Evolutionary conservation across 2,329 filamentous ascomycete genomes (phyloP).

Genomic region (Boeremia exigua): DNA sequence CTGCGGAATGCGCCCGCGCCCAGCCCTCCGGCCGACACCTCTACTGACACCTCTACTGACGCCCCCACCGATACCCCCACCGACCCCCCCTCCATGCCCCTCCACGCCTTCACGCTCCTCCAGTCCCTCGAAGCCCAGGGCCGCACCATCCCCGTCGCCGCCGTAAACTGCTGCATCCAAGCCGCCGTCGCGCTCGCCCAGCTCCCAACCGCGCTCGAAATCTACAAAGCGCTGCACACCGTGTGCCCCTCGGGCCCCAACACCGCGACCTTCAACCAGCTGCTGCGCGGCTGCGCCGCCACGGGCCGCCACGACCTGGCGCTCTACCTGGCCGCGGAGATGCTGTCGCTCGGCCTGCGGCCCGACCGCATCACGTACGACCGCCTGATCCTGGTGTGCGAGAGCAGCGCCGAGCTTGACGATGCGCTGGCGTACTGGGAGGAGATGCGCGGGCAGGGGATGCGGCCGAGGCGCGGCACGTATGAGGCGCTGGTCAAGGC

Average conservation of each 20-base stretch:
- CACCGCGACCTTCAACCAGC: conserved; percentile 66
- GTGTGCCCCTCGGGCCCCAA: conserved; percentile 54
- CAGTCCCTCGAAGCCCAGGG: conserved; percentile 59
- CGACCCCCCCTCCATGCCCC: conserved; percentile 33
- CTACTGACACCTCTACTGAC: background rate
- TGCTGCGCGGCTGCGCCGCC: conserved; percentile 59
- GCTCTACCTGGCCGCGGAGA: conserved; percentile 68
- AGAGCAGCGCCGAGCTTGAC: conserved; percentile 47
- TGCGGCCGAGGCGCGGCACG: conserved; percentile 25
- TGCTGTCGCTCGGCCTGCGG: conserved; percentile 61
- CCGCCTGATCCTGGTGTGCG: conserved; percentile 64
- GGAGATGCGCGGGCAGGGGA: conserved; percentile 52
- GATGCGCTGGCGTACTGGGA: conserved; percentile 58
- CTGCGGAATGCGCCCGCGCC: conserved; percentile 52
- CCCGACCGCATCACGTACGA: conserved; percentile 69
- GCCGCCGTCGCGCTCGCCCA: conserved; percentile 53
- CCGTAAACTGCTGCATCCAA: conserved; percentile 61
- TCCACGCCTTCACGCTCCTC: conserved; percentile 63
- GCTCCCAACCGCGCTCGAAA: conserved; percentile 60
- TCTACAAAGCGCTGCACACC: conserved; percentile 67
- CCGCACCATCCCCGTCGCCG: conserved; percentile 58
- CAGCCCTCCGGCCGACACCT: background rate
- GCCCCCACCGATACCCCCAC: conserved; percentile 17
- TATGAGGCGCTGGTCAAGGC: conserved; percentile 25
- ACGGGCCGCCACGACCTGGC: conserved; percentile 58